Conservation (phyloP, 768 basidiomycete species). For the Candolleomyces eurysporus region DNA sequence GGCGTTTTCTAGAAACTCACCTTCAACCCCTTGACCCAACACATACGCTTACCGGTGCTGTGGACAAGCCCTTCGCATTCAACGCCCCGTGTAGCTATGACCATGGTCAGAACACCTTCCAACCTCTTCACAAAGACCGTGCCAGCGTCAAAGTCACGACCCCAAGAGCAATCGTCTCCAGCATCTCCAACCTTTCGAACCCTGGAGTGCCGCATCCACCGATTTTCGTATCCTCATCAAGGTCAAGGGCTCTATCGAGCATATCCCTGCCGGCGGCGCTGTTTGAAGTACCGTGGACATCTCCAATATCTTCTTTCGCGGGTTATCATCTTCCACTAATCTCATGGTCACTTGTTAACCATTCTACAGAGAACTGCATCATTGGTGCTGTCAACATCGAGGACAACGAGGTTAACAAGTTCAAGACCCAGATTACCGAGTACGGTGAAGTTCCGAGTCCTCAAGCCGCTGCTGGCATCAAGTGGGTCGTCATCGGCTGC, state of each 20-base stretch:
- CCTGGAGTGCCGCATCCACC: constrained; percentile 89
- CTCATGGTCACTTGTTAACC: constrained; percentile 8
- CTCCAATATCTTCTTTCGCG: constrained; percentile 98
- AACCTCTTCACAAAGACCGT: constrained; percentile 87
- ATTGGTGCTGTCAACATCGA: constrained; percentile 97
- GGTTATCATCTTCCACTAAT: no score
- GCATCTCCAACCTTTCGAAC: constrained; percentile 85
- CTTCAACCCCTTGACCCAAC: constrained; percentile 98
- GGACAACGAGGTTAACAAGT: constrained; percentile 94
- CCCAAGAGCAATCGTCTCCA: constrained; percentile 87
- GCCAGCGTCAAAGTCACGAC: constrained; percentile 78
- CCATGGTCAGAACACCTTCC: constrained; percentile 94
- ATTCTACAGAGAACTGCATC: constrained; percentile 80
- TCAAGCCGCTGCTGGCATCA: constrained; percentile 77
- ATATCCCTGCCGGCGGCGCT: constrained; percentile 98
- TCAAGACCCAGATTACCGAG: constrained; percentile 88
- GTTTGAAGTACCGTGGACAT: constrained; percentile 99
- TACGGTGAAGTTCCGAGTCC: constrained; percentile 87
- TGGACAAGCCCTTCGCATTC: constrained; percentile 98
- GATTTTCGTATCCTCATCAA: constrained; percentile 96
- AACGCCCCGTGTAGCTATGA: constrained; percentile 91
- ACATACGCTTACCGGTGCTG: constrained; percentile 80
- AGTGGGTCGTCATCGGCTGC: constrained; percentile 98
- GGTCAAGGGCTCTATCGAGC: constrained; percentile 96
- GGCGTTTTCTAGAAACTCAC: constrained; percentile 92